Evolutionary conservation across 192 early-diverging fungal genomes (phyloP).

Genomic region (Umbelopsis vinacea): DNA sequence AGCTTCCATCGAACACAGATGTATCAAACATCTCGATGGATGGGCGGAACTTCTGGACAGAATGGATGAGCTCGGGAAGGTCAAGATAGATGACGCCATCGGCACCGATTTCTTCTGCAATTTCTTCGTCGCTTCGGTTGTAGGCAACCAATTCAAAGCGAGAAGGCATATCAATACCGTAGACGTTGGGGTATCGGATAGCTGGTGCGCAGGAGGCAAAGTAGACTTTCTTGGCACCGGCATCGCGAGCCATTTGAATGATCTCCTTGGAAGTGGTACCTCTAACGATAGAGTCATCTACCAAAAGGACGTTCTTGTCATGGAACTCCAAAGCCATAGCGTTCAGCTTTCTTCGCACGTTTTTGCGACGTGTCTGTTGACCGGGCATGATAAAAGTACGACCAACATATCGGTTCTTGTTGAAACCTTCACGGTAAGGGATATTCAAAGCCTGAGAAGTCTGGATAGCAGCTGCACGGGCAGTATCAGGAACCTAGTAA

Average conservation of each 20-base stretch:
- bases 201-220: constrained; percentile 98
- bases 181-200: constrained; percentile 97
- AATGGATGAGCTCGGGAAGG: constrained; percentile 83
- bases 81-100: constrained; percentile 95
- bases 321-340: constrained; percentile 98
- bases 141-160: constrained; percentile 89
- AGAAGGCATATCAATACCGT: constrained; percentile 99
- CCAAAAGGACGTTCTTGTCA: constrained; percentile 95
- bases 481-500: constrained; percentile 89
- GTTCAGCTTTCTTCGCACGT: constrained; percentile 96
- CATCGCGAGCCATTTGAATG: constrained; percentile 98
- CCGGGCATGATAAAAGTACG: constrained; percentile 99
- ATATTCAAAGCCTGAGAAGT: constrained; percentile 87
- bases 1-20: constrained; percentile 95
- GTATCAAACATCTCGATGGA: constrained; percentile 86
- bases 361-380: constrained; percentile 83
- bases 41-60: constrained; percentile 86
- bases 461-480: constrained; percentile 93
- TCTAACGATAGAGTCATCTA: constrained; percentile 99
- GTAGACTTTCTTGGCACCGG: constrained; percentile 98
- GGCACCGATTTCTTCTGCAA: constrained; percentile 91
- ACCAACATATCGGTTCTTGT: constrained; percentile 99
- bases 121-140: constrained; percentile 76
- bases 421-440: constrained; percentile 97
- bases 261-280: constrained; percentile 99